Percentiles rank a stretch among this genome's conserved stretches.
Conservation (phyloP, 2,329 filamentous ascomycete species). For the Colletotrichum neosansevieriae region DNA sequence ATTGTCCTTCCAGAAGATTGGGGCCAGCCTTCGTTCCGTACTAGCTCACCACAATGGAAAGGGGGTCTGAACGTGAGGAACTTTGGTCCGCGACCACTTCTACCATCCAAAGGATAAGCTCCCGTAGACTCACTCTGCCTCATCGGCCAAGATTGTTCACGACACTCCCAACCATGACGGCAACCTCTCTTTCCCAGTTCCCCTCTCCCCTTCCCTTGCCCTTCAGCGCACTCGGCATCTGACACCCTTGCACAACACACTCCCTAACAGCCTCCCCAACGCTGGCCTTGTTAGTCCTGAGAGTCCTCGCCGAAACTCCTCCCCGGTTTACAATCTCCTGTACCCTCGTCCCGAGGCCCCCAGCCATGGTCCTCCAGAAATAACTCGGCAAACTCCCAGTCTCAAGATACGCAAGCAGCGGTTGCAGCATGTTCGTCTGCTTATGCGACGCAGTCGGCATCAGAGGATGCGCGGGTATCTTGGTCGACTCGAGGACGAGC, state of each 20-base stretch:
- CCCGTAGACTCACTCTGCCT: no score
- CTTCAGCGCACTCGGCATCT: conserved; percentile 71
- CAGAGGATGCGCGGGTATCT: conserved; percentile 77
- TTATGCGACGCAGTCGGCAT: conserved; percentile 55
- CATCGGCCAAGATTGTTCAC: conserved; percentile 67
- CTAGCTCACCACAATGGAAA: not conserved
- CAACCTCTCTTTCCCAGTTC: conserved; percentile 89
- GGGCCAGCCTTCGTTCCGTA: not conserved
- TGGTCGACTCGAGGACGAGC: conserved; percentile 76
- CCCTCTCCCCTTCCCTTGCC: conserved; percentile 57
- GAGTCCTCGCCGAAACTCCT: conserved; percentile 84
- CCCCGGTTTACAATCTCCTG: conserved; percentile 87
- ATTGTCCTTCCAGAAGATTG: no score
- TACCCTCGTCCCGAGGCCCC: conserved; percentile 79
- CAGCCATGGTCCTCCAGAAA: conserved; percentile 92
- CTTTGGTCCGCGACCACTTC: conserved; percentile 2
- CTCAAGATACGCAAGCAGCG: conserved; percentile 82
- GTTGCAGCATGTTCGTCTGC: conserved; percentile 72
- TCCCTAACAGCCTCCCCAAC: conserved; percentile 84
- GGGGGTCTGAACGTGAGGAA: not conserved
- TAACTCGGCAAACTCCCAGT: conserved; percentile 88
- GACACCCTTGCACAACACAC: conserved; percentile 83
- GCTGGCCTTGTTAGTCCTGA: conserved; percentile 79
- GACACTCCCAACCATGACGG: conserved; percentile 92
- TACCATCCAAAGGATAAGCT: not conserved